These are phyloP conservation scores for Irpex sp. DNA, from an alignment of 1,284 basidiomycete species.

Conservation along the genomic window DNA sequence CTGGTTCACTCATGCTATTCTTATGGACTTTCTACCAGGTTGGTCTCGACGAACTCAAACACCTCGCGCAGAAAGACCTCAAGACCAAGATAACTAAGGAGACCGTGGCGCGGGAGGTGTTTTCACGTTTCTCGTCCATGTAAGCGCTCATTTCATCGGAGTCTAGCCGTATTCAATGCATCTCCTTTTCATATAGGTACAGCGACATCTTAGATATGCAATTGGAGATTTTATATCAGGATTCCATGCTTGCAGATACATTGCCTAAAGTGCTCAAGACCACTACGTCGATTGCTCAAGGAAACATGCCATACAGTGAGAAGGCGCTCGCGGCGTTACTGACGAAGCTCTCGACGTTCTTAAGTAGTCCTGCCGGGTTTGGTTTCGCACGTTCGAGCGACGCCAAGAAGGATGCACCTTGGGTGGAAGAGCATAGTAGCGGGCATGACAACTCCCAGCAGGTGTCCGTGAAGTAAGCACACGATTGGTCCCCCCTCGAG, in stretches of 20 bases:
- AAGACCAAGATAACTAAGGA: not conserved
- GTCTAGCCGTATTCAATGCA: no score
- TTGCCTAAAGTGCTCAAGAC: not conserved
- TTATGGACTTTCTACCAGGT: conserved; percentile 2
- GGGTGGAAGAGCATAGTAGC: no score
- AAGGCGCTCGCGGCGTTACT: not conserved
- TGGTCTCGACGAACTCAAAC: conserved; percentile 9
- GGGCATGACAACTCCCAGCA: no score
- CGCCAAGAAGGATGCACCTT: no score
- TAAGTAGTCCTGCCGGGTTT: not conserved
- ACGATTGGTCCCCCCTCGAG: no score
- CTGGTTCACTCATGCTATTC: not conserved
- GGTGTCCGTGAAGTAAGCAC: no score
- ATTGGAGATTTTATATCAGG: not conserved
- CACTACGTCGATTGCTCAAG: not conserved
- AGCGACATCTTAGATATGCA: conserved; percentile 6
- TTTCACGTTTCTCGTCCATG: conserved; percentile 14
- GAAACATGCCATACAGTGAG: not conserved
- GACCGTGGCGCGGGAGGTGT: conserved; percentile 11
- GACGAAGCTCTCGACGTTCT: not conserved
- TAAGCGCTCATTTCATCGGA: not conserved
- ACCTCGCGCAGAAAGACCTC: conserved; percentile 5
- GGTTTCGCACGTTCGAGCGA: no score
- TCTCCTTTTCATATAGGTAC: no score
- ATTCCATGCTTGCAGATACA: not conserved